phyloP scores from a whole-genome alignment of 2,329 filamentous ascomycete species.

The Scleromitrula shiraiana region DNA sequence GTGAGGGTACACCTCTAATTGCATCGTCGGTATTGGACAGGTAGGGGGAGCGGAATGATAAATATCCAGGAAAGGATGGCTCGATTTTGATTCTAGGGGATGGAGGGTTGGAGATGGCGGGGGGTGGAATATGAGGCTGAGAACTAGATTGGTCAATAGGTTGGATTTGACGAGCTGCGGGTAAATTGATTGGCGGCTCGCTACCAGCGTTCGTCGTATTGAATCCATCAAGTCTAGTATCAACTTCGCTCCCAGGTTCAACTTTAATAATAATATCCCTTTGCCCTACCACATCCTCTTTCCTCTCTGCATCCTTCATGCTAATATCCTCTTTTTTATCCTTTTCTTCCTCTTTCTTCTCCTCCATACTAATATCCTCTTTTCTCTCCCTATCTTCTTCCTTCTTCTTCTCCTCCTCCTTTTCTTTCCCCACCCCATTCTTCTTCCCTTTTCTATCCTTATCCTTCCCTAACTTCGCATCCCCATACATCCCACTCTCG shows the following conservation, averaged over 20 bases:
- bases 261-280: too few species aligned
- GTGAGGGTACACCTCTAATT: neutral
- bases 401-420: neutral
- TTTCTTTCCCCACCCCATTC: neutral
- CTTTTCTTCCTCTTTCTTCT: neutral
- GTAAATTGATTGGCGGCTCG: too few species aligned
- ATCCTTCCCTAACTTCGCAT: neutral
- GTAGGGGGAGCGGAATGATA: too few species aligned
- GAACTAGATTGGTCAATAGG: neutral
- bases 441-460: neutral
- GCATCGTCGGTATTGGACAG: too few species aligned
- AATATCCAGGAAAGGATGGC: too few species aligned
- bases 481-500: slow-evolving; percentile 25
- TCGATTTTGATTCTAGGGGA: neutral
- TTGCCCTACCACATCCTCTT: too few species aligned
- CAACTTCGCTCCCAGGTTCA: too few species aligned
- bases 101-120: neutral
- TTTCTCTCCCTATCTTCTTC: neutral
- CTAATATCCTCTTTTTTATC: too few species aligned
- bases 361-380: slow-evolving; percentile 2
- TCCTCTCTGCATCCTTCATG: too few species aligned
- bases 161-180: neutral
- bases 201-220: too few species aligned
- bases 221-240: too few species aligned
- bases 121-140: neutral